phyloP scores from a whole-genome alignment of 2,329 filamentous ascomycete genomes.

The Amesomyces nigricolor region DNA sequence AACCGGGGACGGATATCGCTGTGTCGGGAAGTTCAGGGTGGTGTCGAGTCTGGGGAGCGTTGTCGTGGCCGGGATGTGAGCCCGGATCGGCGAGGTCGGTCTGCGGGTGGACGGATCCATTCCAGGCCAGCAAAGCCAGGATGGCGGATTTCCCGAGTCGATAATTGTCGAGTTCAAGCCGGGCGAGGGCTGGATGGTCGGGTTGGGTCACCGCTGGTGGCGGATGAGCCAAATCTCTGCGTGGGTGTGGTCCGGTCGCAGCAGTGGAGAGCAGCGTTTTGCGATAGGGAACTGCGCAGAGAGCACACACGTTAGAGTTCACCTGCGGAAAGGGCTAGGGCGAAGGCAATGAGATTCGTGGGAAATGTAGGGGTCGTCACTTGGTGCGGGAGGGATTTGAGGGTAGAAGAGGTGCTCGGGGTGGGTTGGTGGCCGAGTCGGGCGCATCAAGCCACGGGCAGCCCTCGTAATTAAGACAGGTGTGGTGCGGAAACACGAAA shows the following conservation, averaged over 20 bases:
- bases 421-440: neutral
- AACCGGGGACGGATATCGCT: constrained; percentile 14
- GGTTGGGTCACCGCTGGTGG: constrained; percentile 21
- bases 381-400: neutral
- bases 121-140: constrained; percentile 19
- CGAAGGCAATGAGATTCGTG: neutral
- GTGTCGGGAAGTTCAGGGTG: constrained; percentile 24
- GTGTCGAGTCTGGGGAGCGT: constrained; percentile 27
- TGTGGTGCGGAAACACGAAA: constrained; percentile 14
- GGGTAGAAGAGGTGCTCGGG: neutral
- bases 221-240: constrained; percentile 10
- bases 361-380: neutral
- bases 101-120: constrained; percentile 32
- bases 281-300: constrained; percentile 8
- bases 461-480: neutral
- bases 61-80: constrained; percentile 16
- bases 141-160: constrained; percentile 11
- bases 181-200: constrained; percentile 13
- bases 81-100: constrained; percentile 26
- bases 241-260: neutral
- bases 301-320: constrained; percentile 8
- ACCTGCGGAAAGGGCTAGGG: neutral
- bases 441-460: constrained; percentile 11
- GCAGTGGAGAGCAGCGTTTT: constrained; percentile 2
- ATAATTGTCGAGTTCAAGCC: constrained; percentile 4